Percentiles rank a stretch among this genome's conserved stretches.
These are phyloP conservation scores for Chenopodium berlandieri DNA, from an alignment of 148 eudicot genomes.

Conservation along the genomic window DNA sequence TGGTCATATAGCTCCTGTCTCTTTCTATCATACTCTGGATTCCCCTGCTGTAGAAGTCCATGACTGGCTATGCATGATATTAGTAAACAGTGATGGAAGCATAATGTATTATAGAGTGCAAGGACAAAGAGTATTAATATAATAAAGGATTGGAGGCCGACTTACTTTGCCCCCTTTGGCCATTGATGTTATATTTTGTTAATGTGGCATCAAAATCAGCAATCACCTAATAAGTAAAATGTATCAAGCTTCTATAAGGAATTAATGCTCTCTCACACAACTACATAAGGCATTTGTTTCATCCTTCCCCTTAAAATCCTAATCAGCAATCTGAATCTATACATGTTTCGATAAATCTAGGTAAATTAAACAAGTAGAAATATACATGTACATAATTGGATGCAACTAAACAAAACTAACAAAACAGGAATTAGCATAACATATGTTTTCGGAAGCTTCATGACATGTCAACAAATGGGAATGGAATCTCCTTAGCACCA, in stretches of 20 bases:
- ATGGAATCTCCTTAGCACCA: background rate
- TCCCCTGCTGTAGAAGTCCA: conserved; percentile 82
- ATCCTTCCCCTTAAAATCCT: background rate
- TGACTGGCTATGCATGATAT: conserved; percentile 66
- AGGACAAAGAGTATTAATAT: background rate
- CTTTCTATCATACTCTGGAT: conserved; percentile 68
- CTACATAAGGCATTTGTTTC: background rate
- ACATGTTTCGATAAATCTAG: background rate
- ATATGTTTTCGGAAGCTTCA: background rate
- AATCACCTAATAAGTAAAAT: conserved; percentile 53
- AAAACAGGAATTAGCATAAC: background rate
- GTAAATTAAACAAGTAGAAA: too few relatives aligned
- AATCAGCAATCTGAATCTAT: background rate
- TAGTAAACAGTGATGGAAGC: conserved; percentile 27
- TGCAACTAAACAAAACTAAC: background rate
- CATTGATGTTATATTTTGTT: conserved; percentile 70
- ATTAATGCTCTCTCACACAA: background rate
- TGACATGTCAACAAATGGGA: background rate
- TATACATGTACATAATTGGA: background rate
- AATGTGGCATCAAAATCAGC: conserved; percentile 92
- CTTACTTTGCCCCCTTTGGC: conserved; percentile 85
- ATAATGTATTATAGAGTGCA: background rate
- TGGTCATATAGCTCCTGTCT: conserved; percentile 68
- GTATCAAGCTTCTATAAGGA: background rate
- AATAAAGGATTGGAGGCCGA: conserved; percentile 8